Evolutionary conservation across 2,329 filamentous ascomycete species (phyloP), one percentile per base, ranked within the genome.

Genomic region (Triangularia setosa): DNA sequence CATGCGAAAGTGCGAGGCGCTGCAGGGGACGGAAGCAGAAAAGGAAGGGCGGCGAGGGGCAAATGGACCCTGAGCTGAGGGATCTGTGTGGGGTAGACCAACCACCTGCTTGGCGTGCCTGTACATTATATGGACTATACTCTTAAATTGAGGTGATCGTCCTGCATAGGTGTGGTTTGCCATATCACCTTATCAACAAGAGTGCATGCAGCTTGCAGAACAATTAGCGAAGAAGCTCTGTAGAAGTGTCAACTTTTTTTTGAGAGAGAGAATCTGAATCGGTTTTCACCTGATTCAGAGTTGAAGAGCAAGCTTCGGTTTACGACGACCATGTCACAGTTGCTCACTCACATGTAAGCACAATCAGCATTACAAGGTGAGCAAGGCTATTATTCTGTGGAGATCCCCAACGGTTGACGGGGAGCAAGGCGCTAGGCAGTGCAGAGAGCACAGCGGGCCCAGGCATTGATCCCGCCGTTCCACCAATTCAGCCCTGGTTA

Each of bases 41-140:
- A 27, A 24, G 2, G 55, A 60, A 60, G 25, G 58, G 30, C 25
- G 33, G 28, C 18, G 58, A 60, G 58, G 58, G 58, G 58, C 58
- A 60, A 60, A 60, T 55, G 52, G 52, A 40, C 58, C 58, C 40
- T 60, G 58, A 53, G 58, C 40, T 60, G 58, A 60, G 35, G 16
- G 25, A 18, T 8, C 58, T 52, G n/a, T 60, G 58, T 60, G 58
- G 58, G 58, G 58, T 60, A 60, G 35, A 24, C n/a, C 58, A 48
- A 21, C 35, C n/a, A 28, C 30, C 30, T 58, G 21, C 23, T 28
- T 55, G 52, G 52, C 52, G 40, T 48, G n/a, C 18, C 40, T 48
- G 40, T 48, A 48, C 40, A 9, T 6, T 18, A 48, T 21, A 48
- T 48, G 7, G 11, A 21, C n/a, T 48, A 48, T 21, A 18, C 35